Conservation (phyloP, 306 rosid species). For the Senna tora region DNA sequence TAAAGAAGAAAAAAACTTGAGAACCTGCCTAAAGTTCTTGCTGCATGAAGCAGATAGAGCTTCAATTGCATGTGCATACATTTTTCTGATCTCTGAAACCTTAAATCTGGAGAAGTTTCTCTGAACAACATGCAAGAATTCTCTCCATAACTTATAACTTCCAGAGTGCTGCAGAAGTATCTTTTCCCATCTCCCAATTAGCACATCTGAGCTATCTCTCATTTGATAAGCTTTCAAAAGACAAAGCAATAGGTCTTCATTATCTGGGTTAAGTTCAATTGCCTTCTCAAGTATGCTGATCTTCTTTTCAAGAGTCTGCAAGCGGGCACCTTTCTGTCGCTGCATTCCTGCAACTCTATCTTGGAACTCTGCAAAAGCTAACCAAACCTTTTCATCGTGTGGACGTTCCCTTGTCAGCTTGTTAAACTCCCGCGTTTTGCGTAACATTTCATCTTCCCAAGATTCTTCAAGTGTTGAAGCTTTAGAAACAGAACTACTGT, state of each 20-base stretch:
- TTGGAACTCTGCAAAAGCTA: conserved; percentile 86
- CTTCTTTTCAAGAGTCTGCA: conserved; percentile 92
- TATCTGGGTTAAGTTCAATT: conserved; percentile 78
- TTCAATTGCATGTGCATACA: conserved; percentile 89
- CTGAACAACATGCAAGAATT: conserved; percentile 79
- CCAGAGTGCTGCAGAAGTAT: conserved; percentile 78
- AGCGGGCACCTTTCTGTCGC: conserved; percentile 94
- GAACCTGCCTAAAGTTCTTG: conserved; percentile 99
- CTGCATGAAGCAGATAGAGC: conserved; percentile 83
- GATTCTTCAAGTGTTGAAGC: conserved; percentile 72
- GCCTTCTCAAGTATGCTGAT: conserved; percentile 97
- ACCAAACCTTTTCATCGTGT: conserved; percentile 80
- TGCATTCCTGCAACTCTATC: conserved; percentile 83
- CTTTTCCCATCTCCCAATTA: conserved; percentile 86
- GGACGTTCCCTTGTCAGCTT: conserved; percentile 85
- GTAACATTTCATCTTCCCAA: conserved; percentile 90
- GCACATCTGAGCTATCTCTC: conserved; percentile 79
- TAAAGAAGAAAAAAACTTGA: conserved; percentile 47
- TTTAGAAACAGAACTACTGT: conserved; percentile 38
- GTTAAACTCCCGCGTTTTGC: conserved; percentile 84
- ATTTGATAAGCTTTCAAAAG: conserved; percentile 82
- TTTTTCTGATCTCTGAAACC: conserved; percentile 86
- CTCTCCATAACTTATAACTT: conserved; percentile 78
- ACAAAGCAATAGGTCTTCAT: conserved; percentile 74
- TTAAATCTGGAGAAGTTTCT: conserved; percentile 92